Evolutionary conservation across 179 eudicot genomes (phyloP).

Genomic region (Corrigiola litoralis): DNA sequence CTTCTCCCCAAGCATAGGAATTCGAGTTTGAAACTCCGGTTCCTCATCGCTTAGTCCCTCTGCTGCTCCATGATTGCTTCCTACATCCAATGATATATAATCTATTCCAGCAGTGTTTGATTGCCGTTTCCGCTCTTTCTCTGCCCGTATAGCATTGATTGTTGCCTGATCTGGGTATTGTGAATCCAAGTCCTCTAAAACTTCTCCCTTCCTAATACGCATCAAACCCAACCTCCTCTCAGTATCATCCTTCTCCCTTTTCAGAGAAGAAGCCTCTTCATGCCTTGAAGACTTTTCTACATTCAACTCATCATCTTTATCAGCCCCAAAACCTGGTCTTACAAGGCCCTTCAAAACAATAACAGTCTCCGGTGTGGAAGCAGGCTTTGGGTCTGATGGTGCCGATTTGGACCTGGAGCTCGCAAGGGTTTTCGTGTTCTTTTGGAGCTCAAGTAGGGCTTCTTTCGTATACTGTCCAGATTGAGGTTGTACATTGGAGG

Average conservation of each 20-base stretch:
- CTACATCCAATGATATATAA: constrained; percentile 72
- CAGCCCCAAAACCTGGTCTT: constrained; percentile 37
- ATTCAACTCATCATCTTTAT: constrained; percentile 18
- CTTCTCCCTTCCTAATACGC: constrained; percentile 30
- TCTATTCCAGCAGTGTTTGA: constrained; percentile 71
- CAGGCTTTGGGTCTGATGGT: constrained; percentile 19
- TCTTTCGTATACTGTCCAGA: constrained; percentile 84
- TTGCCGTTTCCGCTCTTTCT: constrained; percentile 68
- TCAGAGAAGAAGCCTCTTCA: constrained; percentile 2
- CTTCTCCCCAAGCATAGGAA: constrained; percentile 68
- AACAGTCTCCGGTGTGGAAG: constrained; percentile 49
- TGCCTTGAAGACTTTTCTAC: constrained; percentile 20
- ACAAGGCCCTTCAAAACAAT: constrained; percentile 63
- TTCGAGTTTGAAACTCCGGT: constrained; percentile 79
- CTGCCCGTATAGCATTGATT: constrained; percentile 63
- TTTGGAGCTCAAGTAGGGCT: constrained; percentile 78
- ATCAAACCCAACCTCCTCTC: constrained; percentile 29
- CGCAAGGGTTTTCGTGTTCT: constrained; percentile 67
- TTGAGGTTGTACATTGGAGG: constrained; percentile 70
- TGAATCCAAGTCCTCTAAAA: constrained; percentile 1
- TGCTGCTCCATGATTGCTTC: constrained; percentile 89
- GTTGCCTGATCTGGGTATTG: constrained; percentile 62
- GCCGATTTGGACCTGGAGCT: constrained; percentile 29
- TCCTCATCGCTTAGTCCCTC: constrained; percentile 99
- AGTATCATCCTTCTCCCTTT: constrained; percentile 32